Conservation (phyloP, 441 rosid species). For the Francoa sonchifolia region DNA sequence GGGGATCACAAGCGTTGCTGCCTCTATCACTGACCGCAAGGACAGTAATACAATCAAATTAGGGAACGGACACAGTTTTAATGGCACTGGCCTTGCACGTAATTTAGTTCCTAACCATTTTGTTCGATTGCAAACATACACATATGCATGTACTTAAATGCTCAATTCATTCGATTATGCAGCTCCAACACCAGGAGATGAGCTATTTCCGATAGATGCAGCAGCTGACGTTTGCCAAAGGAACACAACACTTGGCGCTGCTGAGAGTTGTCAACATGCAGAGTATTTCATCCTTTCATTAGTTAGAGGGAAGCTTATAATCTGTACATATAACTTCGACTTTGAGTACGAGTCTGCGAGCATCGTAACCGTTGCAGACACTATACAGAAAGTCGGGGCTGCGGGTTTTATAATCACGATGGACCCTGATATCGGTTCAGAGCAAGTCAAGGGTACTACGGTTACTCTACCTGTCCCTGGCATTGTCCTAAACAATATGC, state of each 20-base stretch:
- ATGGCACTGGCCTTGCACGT: constrained; percentile 22
- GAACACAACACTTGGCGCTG: constrained; percentile 19
- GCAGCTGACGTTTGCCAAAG: constrained; percentile 33
- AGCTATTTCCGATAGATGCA: constrained; percentile 23
- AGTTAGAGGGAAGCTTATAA: constrained; percentile 28
- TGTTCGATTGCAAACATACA: neutral
- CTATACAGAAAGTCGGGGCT: constrained; percentile 30
- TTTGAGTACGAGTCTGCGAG: constrained; percentile 25
- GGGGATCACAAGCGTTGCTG: constrained; percentile 26
- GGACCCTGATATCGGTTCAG: constrained; percentile 30
- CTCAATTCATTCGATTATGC: constrained; percentile 9
- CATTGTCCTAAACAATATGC: constrained; percentile 31
- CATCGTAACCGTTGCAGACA: constrained; percentile 32
- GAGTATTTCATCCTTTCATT: constrained; percentile 22
- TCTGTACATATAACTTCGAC: constrained; percentile 35
- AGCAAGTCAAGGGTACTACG: constrained; percentile 25
- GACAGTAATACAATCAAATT: constrained; percentile 15
- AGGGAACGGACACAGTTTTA: constrained; percentile 16
- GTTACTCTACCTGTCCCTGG: constrained; percentile 31
- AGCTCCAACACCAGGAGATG: constrained; percentile 37
- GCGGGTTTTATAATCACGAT: constrained; percentile 37
- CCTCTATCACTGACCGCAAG: constrained; percentile 20
- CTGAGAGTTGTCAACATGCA: constrained; percentile 34
- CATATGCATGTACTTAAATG: neutral
- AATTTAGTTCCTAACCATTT: constrained; percentile 4